Conservation (phyloP, 2,329 filamentous ascomycete genomes). For the Venturiaceae sp. region DNA sequence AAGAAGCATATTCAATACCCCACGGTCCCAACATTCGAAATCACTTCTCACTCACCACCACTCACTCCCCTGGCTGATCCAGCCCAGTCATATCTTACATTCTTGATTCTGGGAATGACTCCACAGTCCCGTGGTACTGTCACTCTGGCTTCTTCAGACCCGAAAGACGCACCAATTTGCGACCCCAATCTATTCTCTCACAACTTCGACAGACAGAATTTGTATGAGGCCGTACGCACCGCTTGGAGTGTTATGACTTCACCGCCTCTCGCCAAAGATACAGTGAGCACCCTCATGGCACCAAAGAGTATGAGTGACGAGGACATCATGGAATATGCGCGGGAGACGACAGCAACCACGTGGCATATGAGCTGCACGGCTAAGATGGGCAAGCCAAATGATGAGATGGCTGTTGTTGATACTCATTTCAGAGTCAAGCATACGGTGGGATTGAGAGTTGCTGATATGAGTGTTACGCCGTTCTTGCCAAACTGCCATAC, state of each 20-base stretch:
- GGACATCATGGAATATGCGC: conserved; percentile 42
- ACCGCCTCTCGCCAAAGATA: conserved; percentile 35
- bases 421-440: conserved; percentile 27
- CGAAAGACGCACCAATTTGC: conserved; percentile 39
- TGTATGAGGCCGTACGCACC: conserved; percentile 38
- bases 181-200: conserved; percentile 44
- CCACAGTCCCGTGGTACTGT: conserved; percentile 43
- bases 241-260: conserved; percentile 29
- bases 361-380: conserved; percentile 50
- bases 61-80: conserved; percentile 18
- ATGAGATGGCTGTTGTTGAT: conserved; percentile 29
- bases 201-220: conserved; percentile 43
- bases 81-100: conserved; percentile 33
- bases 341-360: conserved; percentile 32
- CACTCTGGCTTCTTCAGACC: conserved; percentile 42
- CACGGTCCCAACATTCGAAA: conserved; percentile 49
- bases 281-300: conserved; percentile 28
- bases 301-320: conserved; percentile 42
- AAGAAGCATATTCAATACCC: conserved; percentile 36
- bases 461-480: conserved; percentile 33
- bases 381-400: conserved; percentile 42
- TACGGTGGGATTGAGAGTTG: conserved; percentile 28
- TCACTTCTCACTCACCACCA: conserved; percentile 31
- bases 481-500: conserved; percentile 35
- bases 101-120: conserved; percentile 42